Evolutionary conservation across 345 rosid genomes (phyloP).

Genomic region (Salix caprea): DNA sequence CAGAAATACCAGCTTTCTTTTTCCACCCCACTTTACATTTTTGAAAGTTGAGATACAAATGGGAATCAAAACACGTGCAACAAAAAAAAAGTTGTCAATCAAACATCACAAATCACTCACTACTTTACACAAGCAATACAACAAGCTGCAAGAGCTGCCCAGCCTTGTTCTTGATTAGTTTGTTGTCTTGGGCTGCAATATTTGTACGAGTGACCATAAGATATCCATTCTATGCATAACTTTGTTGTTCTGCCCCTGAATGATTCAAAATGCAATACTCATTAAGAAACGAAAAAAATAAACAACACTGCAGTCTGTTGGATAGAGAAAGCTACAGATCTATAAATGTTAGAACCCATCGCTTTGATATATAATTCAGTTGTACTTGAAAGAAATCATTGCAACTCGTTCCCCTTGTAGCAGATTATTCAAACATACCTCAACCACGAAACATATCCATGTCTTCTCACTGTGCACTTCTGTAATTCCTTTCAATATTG

Average conservation of each 20-base stretch:
- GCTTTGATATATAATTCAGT: neutral
- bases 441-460: constrained; percentile 86
- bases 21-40: neutral
- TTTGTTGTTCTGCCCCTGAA: constrained; percentile 70
- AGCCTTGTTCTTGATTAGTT: constrained; percentile 32
- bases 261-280: constrained; percentile 14
- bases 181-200: constrained; percentile 64
- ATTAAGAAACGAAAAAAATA: neutral
- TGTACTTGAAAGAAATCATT: neutral
- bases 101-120: constrained; percentile 25
- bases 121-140: constrained; percentile 24
- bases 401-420: neutral
- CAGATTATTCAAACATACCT: constrained; percentile 44
- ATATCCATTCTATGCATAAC: constrained; percentile 86
- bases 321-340: neutral
- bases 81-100: constrained; percentile 15
- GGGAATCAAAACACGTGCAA: constrained; percentile 1
- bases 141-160: constrained; percentile 17
- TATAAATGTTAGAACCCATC: neutral
- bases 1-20: neutral
- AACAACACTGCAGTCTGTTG: neutral
- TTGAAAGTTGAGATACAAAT: constrained; percentile 13
- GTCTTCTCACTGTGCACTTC: constrained; percentile 74
- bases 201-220: constrained; percentile 87
- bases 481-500: constrained; percentile 80